Evolutionary conservation across 306 rosid species (phyloP).

Genomic region (Betula pendula): DNA sequence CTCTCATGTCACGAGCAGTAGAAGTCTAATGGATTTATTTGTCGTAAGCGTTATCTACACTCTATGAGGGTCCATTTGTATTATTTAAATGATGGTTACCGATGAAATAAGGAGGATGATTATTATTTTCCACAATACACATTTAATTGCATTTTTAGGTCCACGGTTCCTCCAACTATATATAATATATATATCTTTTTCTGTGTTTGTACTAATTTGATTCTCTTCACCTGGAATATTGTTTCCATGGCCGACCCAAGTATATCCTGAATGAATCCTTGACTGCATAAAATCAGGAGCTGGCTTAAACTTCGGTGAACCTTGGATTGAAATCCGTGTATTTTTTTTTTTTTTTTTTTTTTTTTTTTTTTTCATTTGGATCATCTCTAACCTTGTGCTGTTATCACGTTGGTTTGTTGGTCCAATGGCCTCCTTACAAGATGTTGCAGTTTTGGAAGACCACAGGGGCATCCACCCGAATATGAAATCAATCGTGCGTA

Average conservation of each 20-base stretch:
- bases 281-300: slow-evolving; percentile 5
- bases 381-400: slow-evolving; percentile 57
- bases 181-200: too few relatives aligned
- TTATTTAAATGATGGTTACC: too few relatives aligned
- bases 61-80: too few relatives aligned
- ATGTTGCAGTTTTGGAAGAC: slow-evolving; percentile 68
- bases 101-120: too few relatives aligned
- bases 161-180: too few relatives aligned
- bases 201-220: too few relatives aligned
- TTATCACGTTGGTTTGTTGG: slow-evolving; percentile 58
- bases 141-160: too few relatives aligned
- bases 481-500: slow-evolving; percentile 37
- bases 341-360: too few relatives aligned
- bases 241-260: slow-evolving; percentile 76
- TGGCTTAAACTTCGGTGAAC: slow-evolving; percentile 34
- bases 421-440: slow-evolving; percentile 47
- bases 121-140: too few relatives aligned
- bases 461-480: slow-evolving; percentile 52
- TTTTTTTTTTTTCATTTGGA: slow-evolving; percentile 36
- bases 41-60: too few relatives aligned
- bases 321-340: slow-evolving; percentile 42
- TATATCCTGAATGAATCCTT: slow-evolving; percentile 29
- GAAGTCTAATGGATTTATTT: too few relatives aligned
- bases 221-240: slow-evolving; percentile 63
- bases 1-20: too few relatives aligned